phyloP scores from a whole-genome alignment of 495 filamentous ascomycete genomes.

The Aspergillus heteromorphus region DNA sequence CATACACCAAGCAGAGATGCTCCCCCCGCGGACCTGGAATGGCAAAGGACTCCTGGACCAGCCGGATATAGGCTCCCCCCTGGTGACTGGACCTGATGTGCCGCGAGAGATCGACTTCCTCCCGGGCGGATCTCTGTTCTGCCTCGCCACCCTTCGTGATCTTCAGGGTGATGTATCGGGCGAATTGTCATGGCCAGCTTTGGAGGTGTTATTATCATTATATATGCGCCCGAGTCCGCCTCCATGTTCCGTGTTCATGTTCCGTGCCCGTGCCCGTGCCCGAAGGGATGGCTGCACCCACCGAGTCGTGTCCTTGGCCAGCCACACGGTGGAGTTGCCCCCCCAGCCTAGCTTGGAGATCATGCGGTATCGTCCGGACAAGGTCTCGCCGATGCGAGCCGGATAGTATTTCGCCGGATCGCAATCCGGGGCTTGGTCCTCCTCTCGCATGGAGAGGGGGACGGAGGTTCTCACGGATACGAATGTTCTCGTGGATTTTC shows the following conservation, averaged over 20 bases:
- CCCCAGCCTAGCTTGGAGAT: constrained; percentile 34
- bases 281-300: constrained; percentile 7
- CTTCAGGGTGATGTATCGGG: constrained; percentile 29
- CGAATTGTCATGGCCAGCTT: constrained; percentile 24
- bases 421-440: not conserved
- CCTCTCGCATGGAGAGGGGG: not conserved
- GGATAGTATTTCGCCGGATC: constrained; percentile 29
- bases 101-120: constrained; percentile 26
- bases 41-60: constrained; percentile 22
- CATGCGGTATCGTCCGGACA: constrained; percentile 27
- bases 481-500: too few relatives aligned
- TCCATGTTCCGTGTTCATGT: too few relatives aligned
- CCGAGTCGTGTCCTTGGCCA: constrained; percentile 25
- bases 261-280: too few relatives aligned
- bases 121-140: constrained; percentile 18
- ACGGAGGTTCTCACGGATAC: too few relatives aligned
- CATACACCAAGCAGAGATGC: constrained; percentile 30
- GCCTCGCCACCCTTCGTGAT: constrained; percentile 22
- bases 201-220: constrained; percentile 11
- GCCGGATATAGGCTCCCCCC: constrained; percentile 22
- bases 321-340: constrained; percentile 29
- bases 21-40: constrained; percentile 18
- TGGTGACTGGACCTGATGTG: constrained; percentile 21
- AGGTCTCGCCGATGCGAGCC: constrained; percentile 26
- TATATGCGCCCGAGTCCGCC: too few relatives aligned